Percentiles rank a stretch among this genome's conserved stretches.
Evolutionary conservation across 441 rosid species (phyloP).

Genomic region (Bocquillonia castaneifolia): DNA sequence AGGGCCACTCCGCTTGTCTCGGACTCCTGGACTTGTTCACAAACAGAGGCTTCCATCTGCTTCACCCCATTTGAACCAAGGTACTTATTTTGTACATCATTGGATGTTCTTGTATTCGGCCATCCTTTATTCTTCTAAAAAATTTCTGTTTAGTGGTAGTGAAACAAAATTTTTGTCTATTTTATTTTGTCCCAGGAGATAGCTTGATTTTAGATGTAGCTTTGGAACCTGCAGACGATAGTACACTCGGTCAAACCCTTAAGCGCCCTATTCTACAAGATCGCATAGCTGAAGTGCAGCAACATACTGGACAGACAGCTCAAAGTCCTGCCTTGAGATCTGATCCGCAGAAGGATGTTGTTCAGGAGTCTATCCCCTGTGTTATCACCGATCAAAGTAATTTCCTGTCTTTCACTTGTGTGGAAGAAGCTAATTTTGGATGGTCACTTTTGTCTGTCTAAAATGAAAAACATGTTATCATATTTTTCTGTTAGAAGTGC

Average conservation of each 20-base stretch:
- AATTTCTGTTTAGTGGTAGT: not conserved
- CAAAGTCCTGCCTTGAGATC: constrained; percentile 30
- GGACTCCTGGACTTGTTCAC: constrained; percentile 48
- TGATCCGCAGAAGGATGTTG: constrained; percentile 32
- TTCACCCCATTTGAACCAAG: constrained; percentile 43
- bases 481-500: constrained; percentile 71
- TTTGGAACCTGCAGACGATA: constrained; percentile 51
- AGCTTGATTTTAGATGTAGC: constrained; percentile 57
- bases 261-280: constrained; percentile 37
- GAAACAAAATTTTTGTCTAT: constrained; percentile 10
- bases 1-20: constrained; percentile 47
- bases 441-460: constrained; percentile 22
- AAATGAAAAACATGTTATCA: constrained; percentile 44
- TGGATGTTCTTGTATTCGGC: constrained; percentile 7
- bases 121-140: constrained; percentile 7
- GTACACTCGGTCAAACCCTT: constrained; percentile 62
- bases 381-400: constrained; percentile 57
- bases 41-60: constrained; percentile 60
- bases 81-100: constrained; percentile 25
- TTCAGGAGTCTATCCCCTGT: constrained; percentile 31
- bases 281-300: constrained; percentile 39
- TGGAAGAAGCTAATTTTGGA: constrained; percentile 23
- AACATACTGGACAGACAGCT: constrained; percentile 33
- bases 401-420: constrained; percentile 31
- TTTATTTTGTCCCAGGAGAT: constrained; percentile 41